These are phyloP conservation scores for Boletus tomentosulus DNA, from an alignment of 768 basidiomycete species.

Conservation along the genomic window DNA sequence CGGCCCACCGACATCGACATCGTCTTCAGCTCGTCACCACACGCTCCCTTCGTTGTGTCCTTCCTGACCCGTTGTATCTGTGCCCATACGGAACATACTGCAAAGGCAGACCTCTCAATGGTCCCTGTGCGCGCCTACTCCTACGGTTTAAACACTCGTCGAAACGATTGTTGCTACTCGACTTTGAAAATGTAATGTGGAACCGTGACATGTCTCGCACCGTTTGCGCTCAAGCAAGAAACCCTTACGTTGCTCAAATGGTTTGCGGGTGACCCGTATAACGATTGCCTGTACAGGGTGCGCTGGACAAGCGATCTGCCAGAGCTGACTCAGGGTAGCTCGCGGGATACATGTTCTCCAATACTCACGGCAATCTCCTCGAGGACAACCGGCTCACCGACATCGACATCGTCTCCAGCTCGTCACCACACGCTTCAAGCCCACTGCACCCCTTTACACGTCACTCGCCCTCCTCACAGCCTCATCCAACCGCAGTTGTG, in stretches of 20 bases:
- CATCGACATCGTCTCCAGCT: too few species aligned
- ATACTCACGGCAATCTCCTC: too few species aligned
- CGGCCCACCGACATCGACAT: too few species aligned
- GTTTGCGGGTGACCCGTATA: conserved; percentile 59
- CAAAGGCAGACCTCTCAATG: conserved; percentile 23
- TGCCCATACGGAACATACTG: conserved; percentile 63
- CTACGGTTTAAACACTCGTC: conserved; percentile 63
- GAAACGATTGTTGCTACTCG: conserved; percentile 65
- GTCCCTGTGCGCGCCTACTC: conserved; percentile 48
- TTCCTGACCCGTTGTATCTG: conserved; percentile 76
- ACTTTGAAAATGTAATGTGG: conserved; percentile 83
- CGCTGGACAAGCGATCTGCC: conserved; percentile 44
- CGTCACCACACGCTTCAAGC: too few species aligned
- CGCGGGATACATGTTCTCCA: too few species aligned
- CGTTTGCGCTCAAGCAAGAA: conserved; percentile 38
- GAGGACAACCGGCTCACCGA: too few species aligned
- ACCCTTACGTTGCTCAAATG: conserved; percentile 48
- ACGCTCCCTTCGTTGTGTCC: conserved; percentile 57
- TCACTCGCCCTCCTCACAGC: too few species aligned
- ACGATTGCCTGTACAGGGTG: conserved; percentile 60
- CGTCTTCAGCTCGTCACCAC: too few species aligned
- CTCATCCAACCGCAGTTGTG: too few species aligned
- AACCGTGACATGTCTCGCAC: conserved; percentile 47
- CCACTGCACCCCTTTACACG: too few species aligned
- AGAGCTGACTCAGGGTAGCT: too few species aligned